phyloP scores from a whole-genome alignment of 2,329 filamentous ascomycete genomes.

The Pseudogymnoascus sp. region DNA sequence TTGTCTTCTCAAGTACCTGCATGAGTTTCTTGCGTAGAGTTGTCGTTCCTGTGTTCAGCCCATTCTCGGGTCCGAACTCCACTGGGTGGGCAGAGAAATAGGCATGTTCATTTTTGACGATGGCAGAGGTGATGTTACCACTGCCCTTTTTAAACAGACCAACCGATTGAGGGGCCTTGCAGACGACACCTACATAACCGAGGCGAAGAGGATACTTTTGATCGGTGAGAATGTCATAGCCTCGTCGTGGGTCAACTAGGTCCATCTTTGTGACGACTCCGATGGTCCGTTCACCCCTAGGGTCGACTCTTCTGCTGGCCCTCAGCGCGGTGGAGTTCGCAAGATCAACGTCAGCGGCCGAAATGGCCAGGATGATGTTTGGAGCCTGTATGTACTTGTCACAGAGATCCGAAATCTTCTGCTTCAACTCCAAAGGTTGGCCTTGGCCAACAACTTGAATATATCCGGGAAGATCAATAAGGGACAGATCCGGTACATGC shows the following conservation, averaged over 20 bases:
- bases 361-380: constrained; percentile 95
- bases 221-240: constrained; percentile 71
- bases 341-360: constrained; percentile 92
- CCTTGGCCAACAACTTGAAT: constrained; percentile 92
- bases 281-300: constrained; percentile 89
- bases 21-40: constrained; percentile 92
- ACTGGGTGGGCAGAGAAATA: constrained; percentile 79
- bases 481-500: constrained; percentile 86
- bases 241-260: constrained; percentile 76
- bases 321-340: constrained; percentile 91
- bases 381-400: constrained; percentile 97
- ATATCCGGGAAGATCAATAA: constrained; percentile 95
- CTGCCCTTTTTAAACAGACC: constrained; percentile 79
- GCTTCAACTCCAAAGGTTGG: constrained; percentile 84
- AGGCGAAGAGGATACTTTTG: constrained; percentile 91
- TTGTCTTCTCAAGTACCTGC: constrained; percentile 92
- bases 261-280: constrained; percentile 99
- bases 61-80: constrained; percentile 68
- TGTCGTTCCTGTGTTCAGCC: constrained; percentile 72
- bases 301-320: constrained; percentile 85
- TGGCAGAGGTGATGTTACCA: constrained; percentile 70
- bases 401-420: constrained; percentile 91
- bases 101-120: constrained; percentile 78
- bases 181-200: constrained; percentile 93
- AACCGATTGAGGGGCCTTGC: constrained; percentile 54